phyloP scores from a whole-genome alignment of 139 green algal species.

The Tetradesmus obliquus region DNA sequence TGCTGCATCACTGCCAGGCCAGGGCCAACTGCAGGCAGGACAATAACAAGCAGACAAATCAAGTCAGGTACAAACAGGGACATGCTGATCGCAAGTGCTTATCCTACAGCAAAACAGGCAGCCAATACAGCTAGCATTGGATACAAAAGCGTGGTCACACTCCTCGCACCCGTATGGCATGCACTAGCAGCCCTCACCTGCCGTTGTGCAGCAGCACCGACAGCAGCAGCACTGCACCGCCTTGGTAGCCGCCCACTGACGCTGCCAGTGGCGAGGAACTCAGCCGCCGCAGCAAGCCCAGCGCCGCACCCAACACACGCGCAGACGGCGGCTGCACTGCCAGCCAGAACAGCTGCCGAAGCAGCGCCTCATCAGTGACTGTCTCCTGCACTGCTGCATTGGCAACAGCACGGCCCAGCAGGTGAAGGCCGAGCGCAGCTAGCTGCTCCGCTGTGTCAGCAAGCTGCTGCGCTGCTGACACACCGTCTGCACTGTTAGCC shows the following conservation, averaged over 20 bases:
- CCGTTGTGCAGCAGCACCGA: constrained; percentile 72
- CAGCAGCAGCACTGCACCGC: constrained; percentile 83
- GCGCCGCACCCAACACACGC: constrained; percentile 53
- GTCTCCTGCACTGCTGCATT: constrained; percentile 78
- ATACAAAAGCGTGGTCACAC: background rate
- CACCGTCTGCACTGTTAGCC: background rate
- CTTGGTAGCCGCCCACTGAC: constrained; percentile 59
- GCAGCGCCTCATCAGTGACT: constrained; percentile 63
- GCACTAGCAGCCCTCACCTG: constrained; percentile 17
- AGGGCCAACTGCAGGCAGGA: constrained; percentile 16
- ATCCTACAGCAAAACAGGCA: background rate
- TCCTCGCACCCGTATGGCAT: no score
- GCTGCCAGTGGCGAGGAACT: constrained; percentile 43
- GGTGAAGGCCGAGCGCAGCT: constrained; percentile 60
- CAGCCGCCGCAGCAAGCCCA: constrained; percentile 77
- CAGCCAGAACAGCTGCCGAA: constrained; percentile 72
- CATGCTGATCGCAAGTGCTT: background rate
- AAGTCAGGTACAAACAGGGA: background rate
- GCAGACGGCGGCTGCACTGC: constrained; percentile 64
- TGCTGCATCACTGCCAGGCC: constrained; percentile 14
- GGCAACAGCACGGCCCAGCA: constrained; percentile 69
- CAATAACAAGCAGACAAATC: background rate
- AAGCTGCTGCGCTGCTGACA: background rate
- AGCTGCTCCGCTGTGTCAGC: constrained; percentile 45
- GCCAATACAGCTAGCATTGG: background rate